Evolutionary conservation across 108 stramenopile species (phyloP).

Genomic region (Epithemia pelagica): DNA sequence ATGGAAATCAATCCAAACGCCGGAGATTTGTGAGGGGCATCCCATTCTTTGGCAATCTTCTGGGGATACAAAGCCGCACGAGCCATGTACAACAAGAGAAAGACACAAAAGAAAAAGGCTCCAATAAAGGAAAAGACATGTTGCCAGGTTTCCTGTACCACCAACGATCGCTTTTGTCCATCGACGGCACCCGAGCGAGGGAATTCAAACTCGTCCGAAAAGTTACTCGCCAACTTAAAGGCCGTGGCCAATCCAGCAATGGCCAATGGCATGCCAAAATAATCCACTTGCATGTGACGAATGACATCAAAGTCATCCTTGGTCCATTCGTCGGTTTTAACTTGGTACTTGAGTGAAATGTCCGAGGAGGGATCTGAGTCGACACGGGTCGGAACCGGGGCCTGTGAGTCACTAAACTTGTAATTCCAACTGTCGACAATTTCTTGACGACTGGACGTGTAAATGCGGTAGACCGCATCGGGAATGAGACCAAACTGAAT

Average conservation of each 20-base stretch:
- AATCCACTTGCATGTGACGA: slow-evolving; percentile 27
- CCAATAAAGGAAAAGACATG: slow-evolving; percentile 11
- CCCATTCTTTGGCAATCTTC: slow-evolving; percentile 24
- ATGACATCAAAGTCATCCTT: slow-evolving; percentile 35
- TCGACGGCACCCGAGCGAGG: not conserved
- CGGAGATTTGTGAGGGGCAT: slow-evolving; percentile 13
- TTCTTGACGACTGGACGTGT: slow-evolving; percentile 18
- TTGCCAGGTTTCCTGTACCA: slow-evolving; percentile 10
- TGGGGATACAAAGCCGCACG: slow-evolving; percentile 13
- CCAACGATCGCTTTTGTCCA: not conserved
- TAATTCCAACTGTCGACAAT: slow-evolving; percentile 21
- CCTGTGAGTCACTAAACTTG: slow-evolving; percentile 12
- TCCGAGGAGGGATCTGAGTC: slow-evolving; percentile 10
- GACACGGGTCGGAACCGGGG: slow-evolving; percentile 11
- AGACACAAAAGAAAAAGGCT: slow-evolving; percentile 10
- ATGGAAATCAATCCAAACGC: slow-evolving; percentile 19
- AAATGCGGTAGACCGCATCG: slow-evolving; percentile 25
- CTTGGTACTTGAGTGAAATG: slow-evolving; percentile 27
- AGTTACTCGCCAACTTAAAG: slow-evolving; percentile 20
- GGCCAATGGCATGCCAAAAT: slow-evolving; percentile 27
- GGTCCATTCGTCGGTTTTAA: slow-evolving; percentile 29
- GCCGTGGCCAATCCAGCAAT: slow-evolving; percentile 18
- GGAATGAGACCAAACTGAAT: slow-evolving; percentile 23
- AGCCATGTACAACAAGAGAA: slow-evolving; percentile 10
- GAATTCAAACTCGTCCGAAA: not conserved